Conservation (phyloP, 1,284 basidiomycete genomes). For the Fomes fomentarius region DNA sequence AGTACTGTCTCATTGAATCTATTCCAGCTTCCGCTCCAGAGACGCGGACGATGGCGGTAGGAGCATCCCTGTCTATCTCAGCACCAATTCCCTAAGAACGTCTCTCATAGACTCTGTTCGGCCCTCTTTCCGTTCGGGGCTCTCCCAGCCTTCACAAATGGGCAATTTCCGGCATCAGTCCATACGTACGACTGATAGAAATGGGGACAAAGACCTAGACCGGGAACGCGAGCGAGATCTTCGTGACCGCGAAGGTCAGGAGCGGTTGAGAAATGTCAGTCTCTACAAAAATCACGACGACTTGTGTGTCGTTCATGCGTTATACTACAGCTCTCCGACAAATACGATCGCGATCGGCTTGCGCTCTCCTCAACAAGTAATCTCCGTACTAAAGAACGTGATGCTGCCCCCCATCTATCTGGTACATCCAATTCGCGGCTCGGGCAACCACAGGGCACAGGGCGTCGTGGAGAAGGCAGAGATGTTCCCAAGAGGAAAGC, state of each 20-base stretch:
- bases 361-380: conserved; percentile 49
- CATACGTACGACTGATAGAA: conserved; percentile 67
- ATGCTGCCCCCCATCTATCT: conserved; percentile 63
- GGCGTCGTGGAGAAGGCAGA: conserved; percentile 57
- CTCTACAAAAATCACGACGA: too few relatives aligned
- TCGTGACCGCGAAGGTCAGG: conserved; percentile 74
- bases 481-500: conserved; percentile 68
- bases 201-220: conserved; percentile 60
- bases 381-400: conserved; percentile 68
- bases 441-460: conserved; percentile 43
- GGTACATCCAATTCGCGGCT: conserved; percentile 45
- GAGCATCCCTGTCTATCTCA: conserved; percentile 14
- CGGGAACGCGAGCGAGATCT: conserved; percentile 68
- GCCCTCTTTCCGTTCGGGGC: conserved; percentile 68
- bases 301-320: conserved; percentile 1
- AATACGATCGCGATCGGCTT: conserved; percentile 81
- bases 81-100: not conserved
- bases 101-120: conserved; percentile 55
- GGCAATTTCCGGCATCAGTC: conserved; percentile 88
- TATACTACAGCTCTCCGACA: conserved; percentile 69
- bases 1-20: conserved; percentile 1
- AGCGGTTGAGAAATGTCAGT: conserved; percentile 72
- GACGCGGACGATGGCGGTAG: conserved; percentile 74
- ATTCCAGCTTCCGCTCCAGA: conserved; percentile 66
- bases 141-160: conserved; percentile 85